Evolutionary conservation across 257 asterid genomes (phyloP).

Genomic region (Nicotiana paniculata): DNA sequence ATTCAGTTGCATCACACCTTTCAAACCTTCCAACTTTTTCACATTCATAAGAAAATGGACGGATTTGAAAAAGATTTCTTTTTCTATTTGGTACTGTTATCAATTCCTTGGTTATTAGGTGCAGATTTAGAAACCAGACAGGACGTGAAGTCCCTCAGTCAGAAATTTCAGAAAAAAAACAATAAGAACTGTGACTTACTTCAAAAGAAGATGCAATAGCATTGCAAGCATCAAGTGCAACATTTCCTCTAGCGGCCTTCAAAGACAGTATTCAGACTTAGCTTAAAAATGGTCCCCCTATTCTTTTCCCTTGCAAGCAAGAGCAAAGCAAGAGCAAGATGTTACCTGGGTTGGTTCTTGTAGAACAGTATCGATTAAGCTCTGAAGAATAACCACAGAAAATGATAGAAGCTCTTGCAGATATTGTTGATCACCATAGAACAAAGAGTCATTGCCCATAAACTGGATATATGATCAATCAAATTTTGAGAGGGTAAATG

Average conservation of each 20-base stretch:
- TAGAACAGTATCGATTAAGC: constrained; percentile 32
- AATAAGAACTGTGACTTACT: constrained; percentile 31
- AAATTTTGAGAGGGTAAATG: not conserved
- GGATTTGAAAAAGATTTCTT: not conserved
- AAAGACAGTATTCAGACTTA: constrained; percentile 11
- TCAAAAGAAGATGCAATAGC: constrained; percentile 59
- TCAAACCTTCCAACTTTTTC: not conserved
- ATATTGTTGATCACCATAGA: constrained; percentile 41
- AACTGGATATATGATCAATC: constrained; percentile 34
- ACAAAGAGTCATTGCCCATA: constrained; percentile 36
- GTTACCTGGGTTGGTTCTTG: constrained; percentile 68
- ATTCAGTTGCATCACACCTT: not conserved
- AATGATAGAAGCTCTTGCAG: constrained; percentile 50
- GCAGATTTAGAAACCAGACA: not conserved
- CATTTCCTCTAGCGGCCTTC: constrained; percentile 61
- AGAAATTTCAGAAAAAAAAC: not conserved
- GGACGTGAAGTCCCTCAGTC: not conserved
- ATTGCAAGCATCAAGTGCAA: constrained; percentile 76
- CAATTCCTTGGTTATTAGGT: not conserved
- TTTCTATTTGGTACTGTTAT: not conserved
- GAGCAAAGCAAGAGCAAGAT: not conserved
- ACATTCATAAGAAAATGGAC: not conserved
- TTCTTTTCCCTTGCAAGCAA: not conserved
- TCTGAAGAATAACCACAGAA: constrained; percentile 42
- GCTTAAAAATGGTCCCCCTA: not conserved